Evolutionary conservation across 2,329 filamentous ascomycete genomes (phyloP), one percentile per base, ranked within the genome.

Genomic region (Talaromyces rugulosus): DNA sequence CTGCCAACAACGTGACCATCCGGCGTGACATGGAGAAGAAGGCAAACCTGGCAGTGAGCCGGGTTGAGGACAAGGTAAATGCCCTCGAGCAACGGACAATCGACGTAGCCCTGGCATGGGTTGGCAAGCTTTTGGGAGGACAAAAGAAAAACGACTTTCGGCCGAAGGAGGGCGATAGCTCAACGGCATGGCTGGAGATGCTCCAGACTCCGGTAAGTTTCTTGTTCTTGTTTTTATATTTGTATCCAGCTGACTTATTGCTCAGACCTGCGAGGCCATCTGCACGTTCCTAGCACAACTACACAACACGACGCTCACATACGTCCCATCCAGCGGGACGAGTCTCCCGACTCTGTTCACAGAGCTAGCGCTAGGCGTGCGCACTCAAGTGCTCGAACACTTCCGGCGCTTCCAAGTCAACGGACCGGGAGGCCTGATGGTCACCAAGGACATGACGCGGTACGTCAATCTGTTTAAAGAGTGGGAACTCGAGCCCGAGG

Each of bases 361-460:
- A 63, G 94, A 98, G 77, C 85, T 98, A 27, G 93, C 91, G 1
- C 80, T 93, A 14, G 89, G 89, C 9, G 82, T 96, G 40, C 88
- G 93, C 67, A 80, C 84, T 56, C 84, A 96, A 9, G 84, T 99
- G 4, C 87, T 99, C 65, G 91, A 95, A 65, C 95, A 99, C 77
- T 91, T 98, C 78, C 95, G 96, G 71, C 92, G 91, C 71, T 99
- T 96, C 79, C 87, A 89, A 64, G 92, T 99, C 67, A 96, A 92
- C 68, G 91, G 93, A 47, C 93, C 94, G 0, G 95, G 95, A 64
- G 95, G 92, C 2, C 85, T 99, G 54, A 95, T 97, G 85, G 91
- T 98, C 30, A 94, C 90, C 40, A 96, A 98, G 78, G 95, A 99
- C 73, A 93, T 98, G 74, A 91, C 92, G 40, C 92, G 92, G 72